A percentile compares a stretch with the other conserved stretches of the same genome.
Evolutionary conservation across 768 basidiomycete species (phyloP).

Genomic region (Boletus subparvulus): DNA sequence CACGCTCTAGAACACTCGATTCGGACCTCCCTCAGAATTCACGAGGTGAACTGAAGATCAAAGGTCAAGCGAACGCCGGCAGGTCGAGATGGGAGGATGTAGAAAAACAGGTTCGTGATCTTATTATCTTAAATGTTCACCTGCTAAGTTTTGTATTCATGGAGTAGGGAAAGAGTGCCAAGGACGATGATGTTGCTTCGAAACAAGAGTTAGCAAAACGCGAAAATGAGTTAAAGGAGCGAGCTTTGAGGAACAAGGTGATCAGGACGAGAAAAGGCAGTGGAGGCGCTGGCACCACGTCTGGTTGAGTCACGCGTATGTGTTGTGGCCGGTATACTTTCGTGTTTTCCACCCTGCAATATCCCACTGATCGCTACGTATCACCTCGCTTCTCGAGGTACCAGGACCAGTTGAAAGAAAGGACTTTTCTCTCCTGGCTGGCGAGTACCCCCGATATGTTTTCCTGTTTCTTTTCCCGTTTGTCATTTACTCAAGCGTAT

Average conservation of each 20-base stretch:
- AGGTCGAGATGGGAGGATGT: slow-evolving; percentile 56
- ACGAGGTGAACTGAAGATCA: slow-evolving; percentile 65
- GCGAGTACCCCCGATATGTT: slow-evolving; percentile 22
- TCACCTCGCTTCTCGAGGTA: slow-evolving; percentile 23
- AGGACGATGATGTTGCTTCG: background rate
- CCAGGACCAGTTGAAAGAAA: slow-evolving; percentile 23
- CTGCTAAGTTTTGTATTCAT: slow-evolving; percentile 11
- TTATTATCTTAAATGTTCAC: slow-evolving; percentile 3
- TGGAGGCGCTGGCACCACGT: slow-evolving; percentile 17
- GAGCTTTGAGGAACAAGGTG: slow-evolving; percentile 80
- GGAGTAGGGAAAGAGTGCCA: slow-evolving; percentile 22
- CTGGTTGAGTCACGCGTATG: slow-evolving; percentile 19
- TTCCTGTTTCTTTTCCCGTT: slow-evolving; percentile 1
- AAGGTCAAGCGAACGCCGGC: slow-evolving; percentile 62
- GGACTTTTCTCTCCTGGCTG: slow-evolving; percentile 21
- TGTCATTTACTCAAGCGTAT: slow-evolving; percentile 22
- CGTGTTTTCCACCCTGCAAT: slow-evolving; percentile 11
- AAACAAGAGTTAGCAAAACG: slow-evolving; percentile 58
- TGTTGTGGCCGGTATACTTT: slow-evolving; percentile 22
- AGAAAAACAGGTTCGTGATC: slow-evolving; percentile 26
- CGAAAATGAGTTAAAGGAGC: slow-evolving; percentile 81
- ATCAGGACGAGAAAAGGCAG: slow-evolving; percentile 63
- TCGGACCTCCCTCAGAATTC: slow-evolving; percentile 33
- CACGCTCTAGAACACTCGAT: slow-evolving; percentile 26
- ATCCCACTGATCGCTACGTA: slow-evolving; percentile 23